phyloP scores from a whole-genome alignment of 306 rosid genomes.

The Rosa chinensis region DNA sequence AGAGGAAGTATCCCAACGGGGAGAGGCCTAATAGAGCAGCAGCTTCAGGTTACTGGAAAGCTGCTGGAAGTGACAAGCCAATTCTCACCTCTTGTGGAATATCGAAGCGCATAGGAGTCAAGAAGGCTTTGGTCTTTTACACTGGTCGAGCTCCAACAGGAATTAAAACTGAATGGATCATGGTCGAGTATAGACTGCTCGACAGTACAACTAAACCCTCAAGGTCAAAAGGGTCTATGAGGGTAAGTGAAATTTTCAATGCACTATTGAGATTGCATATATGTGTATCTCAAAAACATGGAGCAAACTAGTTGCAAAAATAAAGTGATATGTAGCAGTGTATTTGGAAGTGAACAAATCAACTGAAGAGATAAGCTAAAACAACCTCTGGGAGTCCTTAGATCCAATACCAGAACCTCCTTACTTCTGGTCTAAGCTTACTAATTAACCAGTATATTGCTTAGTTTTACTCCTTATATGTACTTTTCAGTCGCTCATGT shows the following conservation, averaged over 20 bases:
- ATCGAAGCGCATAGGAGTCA: constrained; percentile 53
- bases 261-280: constrained; percentile 2
- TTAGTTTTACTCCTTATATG: too few relatives aligned
- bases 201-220: constrained; percentile 36
- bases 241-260: constrained; percentile 40
- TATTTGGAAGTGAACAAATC: background rate
- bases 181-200: constrained; percentile 62
- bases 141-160: constrained; percentile 59
- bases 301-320: background rate
- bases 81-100: constrained; percentile 49
- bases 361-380: background rate
- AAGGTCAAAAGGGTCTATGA: constrained; percentile 56
- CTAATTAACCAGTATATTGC: too few relatives aligned
- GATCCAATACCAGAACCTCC: background rate
- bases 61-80: constrained; percentile 67
- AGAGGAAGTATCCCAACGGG: constrained; percentile 65
- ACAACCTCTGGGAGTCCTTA: background rate
- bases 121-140: constrained; percentile 68
- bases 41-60: constrained; percentile 74
- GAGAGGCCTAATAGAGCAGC: constrained; percentile 71
- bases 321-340: background rate
- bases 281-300: background rate
- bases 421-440: background rate
- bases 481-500: background rate
- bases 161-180: constrained; percentile 62